Percentiles rank a stretch among this genome's conserved stretches.
Conservation (phyloP, 345 rosid genomes). For the Camelina hispida region DNA sequence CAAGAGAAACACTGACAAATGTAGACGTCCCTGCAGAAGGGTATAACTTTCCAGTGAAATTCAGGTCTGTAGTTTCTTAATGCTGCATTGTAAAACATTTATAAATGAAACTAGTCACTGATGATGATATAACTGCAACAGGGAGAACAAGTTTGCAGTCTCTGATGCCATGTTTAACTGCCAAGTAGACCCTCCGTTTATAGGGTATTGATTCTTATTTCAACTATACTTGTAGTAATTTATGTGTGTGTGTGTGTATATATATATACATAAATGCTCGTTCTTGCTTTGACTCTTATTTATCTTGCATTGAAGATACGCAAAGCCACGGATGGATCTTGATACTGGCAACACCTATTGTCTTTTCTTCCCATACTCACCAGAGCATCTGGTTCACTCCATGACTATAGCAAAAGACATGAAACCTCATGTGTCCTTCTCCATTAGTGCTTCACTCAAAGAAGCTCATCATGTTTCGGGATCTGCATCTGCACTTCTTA, state of each 20-base stretch:
- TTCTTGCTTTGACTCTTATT: not conserved
- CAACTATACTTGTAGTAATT: not conserved
- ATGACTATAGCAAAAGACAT: constrained; percentile 55
- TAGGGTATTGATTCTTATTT: constrained; percentile 64
- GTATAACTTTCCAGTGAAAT: constrained; percentile 70
- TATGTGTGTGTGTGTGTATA: not conserved
- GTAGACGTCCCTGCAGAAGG: constrained; percentile 76
- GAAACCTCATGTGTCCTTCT: constrained; percentile 63
- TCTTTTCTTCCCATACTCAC: constrained; percentile 88
- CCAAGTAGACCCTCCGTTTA: constrained; percentile 72
- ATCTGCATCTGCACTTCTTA: constrained; percentile 81
- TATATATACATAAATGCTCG: not conserved
- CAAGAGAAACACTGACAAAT: constrained; percentile 76
- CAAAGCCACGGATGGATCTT: constrained; percentile 75
- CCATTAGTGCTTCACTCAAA: constrained; percentile 61
- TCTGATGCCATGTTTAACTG: constrained; percentile 59
- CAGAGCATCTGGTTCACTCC: constrained; percentile 81
- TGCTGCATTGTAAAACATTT: not conserved
- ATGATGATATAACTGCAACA: constrained; percentile 45
- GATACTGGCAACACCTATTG: constrained; percentile 62
- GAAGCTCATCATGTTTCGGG: constrained; percentile 66
- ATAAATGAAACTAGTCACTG: not conserved
- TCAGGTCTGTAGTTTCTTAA: constrained; percentile 60
- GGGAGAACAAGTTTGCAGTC: constrained; percentile 49
- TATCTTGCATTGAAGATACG: constrained; percentile 62